Conservation (phyloP, 2,329 filamentous ascomycete genomes). For the Sporothrix dimorphospora region DNA sequence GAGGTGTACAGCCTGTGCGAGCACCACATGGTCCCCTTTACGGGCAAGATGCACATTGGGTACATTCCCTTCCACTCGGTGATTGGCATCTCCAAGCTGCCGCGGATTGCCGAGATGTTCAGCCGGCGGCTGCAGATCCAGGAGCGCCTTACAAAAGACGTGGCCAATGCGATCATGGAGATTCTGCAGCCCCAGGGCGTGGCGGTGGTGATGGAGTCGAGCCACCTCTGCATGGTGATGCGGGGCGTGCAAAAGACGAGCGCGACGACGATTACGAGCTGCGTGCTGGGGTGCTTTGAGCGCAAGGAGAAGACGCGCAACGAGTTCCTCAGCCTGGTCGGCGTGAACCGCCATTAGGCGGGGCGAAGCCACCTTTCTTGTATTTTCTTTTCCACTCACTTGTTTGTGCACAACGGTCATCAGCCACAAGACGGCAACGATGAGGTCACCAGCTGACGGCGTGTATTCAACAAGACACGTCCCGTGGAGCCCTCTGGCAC, state of each 20-base stretch:
- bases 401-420: not conserved
- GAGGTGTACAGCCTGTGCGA: conserved; percentile 94
- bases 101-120: conserved; percentile 97
- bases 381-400: not conserved
- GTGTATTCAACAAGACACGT: conserved; percentile 32
- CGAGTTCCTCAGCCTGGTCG: conserved; percentile 85
- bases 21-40: conserved; percentile 96
- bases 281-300: conserved; percentile 95
- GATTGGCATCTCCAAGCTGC: conserved; percentile 93
- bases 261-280: conserved; percentile 89
- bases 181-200: conserved; percentile 92
- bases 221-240: conserved; percentile 98
- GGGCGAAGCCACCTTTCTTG: not conserved
- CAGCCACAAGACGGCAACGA: not conserved
- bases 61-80: conserved; percentile 93
- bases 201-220: conserved; percentile 95
- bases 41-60: conserved; percentile 98
- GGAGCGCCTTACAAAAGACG: conserved; percentile 93
- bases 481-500: not conserved
- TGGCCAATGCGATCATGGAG: conserved; percentile 90
- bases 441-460: conserved; percentile 20
- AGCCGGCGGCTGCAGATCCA: conserved; percentile 91
- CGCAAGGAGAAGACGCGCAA: conserved; percentile 90
- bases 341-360: conserved; percentile 54
- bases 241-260: conserved; percentile 92